These are phyloP conservation scores for Lactifluus pinguis DNA, from an alignment of 768 basidiomycete species.

Conservation along the genomic window DNA sequence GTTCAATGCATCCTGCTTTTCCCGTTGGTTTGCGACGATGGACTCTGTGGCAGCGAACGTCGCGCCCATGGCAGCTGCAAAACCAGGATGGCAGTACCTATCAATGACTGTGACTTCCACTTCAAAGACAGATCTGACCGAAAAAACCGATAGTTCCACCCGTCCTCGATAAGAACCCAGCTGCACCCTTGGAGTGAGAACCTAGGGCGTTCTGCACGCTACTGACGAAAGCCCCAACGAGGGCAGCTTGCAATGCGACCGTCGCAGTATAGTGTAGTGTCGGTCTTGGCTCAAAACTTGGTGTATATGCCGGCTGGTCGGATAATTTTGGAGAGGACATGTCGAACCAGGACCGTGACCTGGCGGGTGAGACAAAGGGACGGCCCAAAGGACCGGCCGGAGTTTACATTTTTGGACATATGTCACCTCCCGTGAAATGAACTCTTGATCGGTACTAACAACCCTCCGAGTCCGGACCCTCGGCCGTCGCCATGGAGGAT, in stretches of 20 bases:
- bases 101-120: background rate
- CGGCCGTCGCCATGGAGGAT: slow-evolving; percentile 1
- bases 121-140: slow-evolving; percentile 39
- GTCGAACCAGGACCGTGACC: background rate
- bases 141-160: slow-evolving; percentile 90
- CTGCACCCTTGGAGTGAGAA: slow-evolving; percentile 66
- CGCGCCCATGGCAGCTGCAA: slow-evolving; percentile 78
- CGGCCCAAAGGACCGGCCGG: slow-evolving; percentile 1
- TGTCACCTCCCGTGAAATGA: background rate
- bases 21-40: slow-evolving; percentile 69
- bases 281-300: slow-evolving; percentile 41
- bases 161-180: slow-evolving; percentile 79
- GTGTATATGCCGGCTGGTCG: slow-evolving; percentile 5
- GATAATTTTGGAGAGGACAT: slow-evolving; percentile 6
- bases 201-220: slow-evolving; percentile 74
- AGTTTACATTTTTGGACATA: background rate
- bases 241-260: slow-evolving; percentile 54
- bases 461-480: too few species aligned
- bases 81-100: background rate
- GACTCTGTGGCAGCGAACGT: slow-evolving; percentile 80
- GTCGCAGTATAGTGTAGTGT: slow-evolving; percentile 47
- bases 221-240: slow-evolving; percentile 61
- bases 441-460: background rate
- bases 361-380: too few species aligned
- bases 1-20: slow-evolving; percentile 72